Evolutionary conservation across 371 early-diverging fungal species (phyloP).

Genomic region (Rhizopus sp.): DNA sequence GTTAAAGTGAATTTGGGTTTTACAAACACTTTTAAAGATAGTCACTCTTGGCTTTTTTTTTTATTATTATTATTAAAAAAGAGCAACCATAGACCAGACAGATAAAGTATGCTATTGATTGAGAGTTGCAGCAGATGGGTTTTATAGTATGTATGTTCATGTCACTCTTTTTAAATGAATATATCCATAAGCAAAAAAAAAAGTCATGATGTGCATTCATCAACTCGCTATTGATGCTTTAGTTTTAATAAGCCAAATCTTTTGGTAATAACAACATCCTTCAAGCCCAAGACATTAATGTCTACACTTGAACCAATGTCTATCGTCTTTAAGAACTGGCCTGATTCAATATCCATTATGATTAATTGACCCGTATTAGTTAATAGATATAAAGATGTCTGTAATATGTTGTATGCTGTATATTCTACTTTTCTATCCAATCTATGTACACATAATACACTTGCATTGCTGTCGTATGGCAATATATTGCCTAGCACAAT

Average conservation of each 20-base stretch:
- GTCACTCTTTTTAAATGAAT: too few relatives aligned
- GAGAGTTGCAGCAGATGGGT: too few relatives aligned
- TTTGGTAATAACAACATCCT: conserved; percentile 23
- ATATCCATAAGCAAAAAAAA: too few relatives aligned
- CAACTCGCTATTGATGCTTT: background rate
- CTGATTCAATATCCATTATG: conserved; percentile 29
- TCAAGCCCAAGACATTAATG: conserved; percentile 20
- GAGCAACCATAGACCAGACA: too few relatives aligned
- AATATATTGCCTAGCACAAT: background rate
- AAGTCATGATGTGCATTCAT: too few relatives aligned
- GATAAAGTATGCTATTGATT: too few relatives aligned
- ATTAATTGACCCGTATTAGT: conserved; percentile 24
- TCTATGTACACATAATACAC: conserved; percentile 6
- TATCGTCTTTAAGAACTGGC: conserved; percentile 8
- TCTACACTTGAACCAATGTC: conserved; percentile 15
- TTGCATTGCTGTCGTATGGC: background rate
- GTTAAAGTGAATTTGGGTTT: too few relatives aligned
- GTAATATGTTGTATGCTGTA: conserved; percentile 26
- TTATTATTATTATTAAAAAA: too few relatives aligned
- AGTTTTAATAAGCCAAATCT: conserved; percentile 13
- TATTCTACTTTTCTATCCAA: conserved; percentile 20
- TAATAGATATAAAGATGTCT: conserved; percentile 23
- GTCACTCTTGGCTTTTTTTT: too few relatives aligned
- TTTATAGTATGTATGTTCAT: too few relatives aligned
- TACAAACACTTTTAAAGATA: too few relatives aligned